Evolutionary conservation across 495 filamentous ascomycete species (phyloP).

Genomic region (Echria macrotheca): DNA sequence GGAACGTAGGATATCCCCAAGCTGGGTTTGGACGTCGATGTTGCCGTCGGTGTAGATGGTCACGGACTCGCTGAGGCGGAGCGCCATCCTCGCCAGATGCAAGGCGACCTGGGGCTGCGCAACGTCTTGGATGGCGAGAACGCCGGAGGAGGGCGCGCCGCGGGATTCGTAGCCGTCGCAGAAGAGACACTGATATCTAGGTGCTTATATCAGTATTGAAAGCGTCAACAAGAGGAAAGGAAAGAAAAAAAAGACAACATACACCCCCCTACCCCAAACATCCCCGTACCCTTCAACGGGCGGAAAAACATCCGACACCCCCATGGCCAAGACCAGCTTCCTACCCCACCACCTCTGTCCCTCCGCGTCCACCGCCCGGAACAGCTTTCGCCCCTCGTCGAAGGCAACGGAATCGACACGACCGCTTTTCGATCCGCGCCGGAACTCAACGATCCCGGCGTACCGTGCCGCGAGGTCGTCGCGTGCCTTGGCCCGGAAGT

Average conservation of each 20-base stretch:
- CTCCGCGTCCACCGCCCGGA: slow-evolving; percentile 29
- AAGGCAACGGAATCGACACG: no score
- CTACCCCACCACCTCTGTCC: slow-evolving; percentile 33
- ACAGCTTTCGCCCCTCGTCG: no score
- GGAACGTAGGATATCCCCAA: not conserved
- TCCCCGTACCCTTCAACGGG: slow-evolving; percentile 31
- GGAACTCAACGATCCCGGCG: slow-evolving; percentile 25
- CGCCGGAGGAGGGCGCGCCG: slow-evolving; percentile 10
- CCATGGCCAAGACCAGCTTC: slow-evolving; percentile 48
- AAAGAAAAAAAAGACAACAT: slow-evolving; percentile 6
- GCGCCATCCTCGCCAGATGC: slow-evolving; percentile 14
- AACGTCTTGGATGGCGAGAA: slow-evolving; percentile 10
- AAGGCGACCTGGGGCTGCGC: not conserved
- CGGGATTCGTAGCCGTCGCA: slow-evolving; percentile 24
- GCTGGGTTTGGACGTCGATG: slow-evolving; percentile 11
- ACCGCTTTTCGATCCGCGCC: slow-evolving; percentile 20
- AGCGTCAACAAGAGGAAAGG: not conserved
- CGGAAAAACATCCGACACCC: slow-evolving; percentile 37
- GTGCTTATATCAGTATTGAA: not conserved
- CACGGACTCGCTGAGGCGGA: slow-evolving; percentile 7
- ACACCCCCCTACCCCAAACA: slow-evolving; percentile 40
- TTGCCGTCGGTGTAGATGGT: slow-evolving; percentile 23
- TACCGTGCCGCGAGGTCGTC: slow-evolving; percentile 40
- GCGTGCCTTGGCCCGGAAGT: slow-evolving; percentile 34
- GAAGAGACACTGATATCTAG: slow-evolving; percentile 27